Base-by-base conservation (phyloP, 345 rosid genomes). In the Cardamine occulta region DNA sequence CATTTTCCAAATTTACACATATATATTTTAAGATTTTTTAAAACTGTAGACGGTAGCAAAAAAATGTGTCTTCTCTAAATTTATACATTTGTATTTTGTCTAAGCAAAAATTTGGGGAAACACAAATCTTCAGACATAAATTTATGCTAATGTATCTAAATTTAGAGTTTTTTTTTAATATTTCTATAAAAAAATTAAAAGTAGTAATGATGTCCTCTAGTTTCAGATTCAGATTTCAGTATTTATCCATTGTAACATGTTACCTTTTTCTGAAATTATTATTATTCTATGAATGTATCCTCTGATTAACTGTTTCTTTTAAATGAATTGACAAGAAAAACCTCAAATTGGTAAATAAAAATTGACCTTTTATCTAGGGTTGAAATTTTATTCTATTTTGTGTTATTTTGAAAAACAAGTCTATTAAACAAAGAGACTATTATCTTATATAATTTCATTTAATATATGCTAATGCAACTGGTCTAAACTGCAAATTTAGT, bases 401-500 rank as follows among this genome's bases (percentile, higher is more conserved):
- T 55, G 19, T 55, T 55, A 32, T 15, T 9, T 10, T 28, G 12
- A 3, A 48, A 18, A 48, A 18, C 4, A 18, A 48, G 0, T 18
- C 23, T 8, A 18, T 18, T 3, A 48, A 48, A 48, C 23, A 48
- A 48, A 48, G 49, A 6, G 9, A 45, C 8, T 8, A 48, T 6
- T 8, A 18, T 1, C 18, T n/a, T n/a, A 47, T 7, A n/a, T 17
- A 52, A 52, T 21, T 21, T 17, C 42, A 55, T 42, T 39, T 17
- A 58, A 32, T 70, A 12, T n/a, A 54, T 19, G 26, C 42, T 63
- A 63, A 19, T 28, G 17, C 11, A 24, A 21, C 12, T 31, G 31
- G 42, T 35, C 61, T 12, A 66, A 47, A 34, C n/a, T 58, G 44
- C 8, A 23, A 66, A 37, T 66, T 35, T 19, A 35, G 48, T 66